Percentiles rank a stretch among this genome's conserved stretches.
Evolutionary conservation across 768 basidiomycete species (phyloP).

Genomic region (Suillus subluteus): DNA sequence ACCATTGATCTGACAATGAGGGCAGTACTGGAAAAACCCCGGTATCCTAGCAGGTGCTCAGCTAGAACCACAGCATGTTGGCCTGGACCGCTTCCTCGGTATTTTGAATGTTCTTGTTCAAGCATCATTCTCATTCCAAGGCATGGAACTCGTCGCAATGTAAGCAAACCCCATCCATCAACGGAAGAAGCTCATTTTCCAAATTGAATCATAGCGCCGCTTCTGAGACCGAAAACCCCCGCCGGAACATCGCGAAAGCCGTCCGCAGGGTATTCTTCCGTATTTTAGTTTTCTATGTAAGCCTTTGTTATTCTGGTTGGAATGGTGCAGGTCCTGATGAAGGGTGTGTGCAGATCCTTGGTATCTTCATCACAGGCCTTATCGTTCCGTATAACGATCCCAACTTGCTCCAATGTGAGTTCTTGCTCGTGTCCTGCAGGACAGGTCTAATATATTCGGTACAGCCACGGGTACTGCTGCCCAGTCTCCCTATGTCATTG

Average conservation of each 20-base stretch:
- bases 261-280: constrained; percentile 80
- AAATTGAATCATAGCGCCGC: constrained; percentile 53
- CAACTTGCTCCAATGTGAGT: constrained; percentile 45
- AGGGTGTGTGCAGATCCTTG: constrained; percentile 55
- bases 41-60: constrained; percentile 45
- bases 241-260: constrained; percentile 77
- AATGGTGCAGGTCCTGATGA: background rate
- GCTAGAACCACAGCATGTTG: constrained; percentile 32
- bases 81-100: constrained; percentile 46
- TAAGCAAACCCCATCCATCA: constrained; percentile 38
- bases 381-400: constrained; percentile 70
- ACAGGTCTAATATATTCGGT: constrained; percentile 41
- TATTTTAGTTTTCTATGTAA: constrained; percentile 76
- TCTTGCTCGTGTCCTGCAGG: constrained; percentile 2
- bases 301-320: constrained; percentile 18
- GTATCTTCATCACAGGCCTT: constrained; percentile 72
- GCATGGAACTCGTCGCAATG: constrained; percentile 76
- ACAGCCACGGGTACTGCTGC: constrained; percentile 58
- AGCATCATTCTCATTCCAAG: constrained; percentile 78
- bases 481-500: constrained; percentile 82
- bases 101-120: constrained; percentile 48
- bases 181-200: constrained; percentile 10
- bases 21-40: constrained; percentile 71
- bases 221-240: constrained; percentile 77
- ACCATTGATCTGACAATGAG: background rate